These are phyloP conservation scores for Fonsecaea erecta DNA, from an alignment of 2,329 filamentous ascomycete genomes.

Conservation along the genomic window DNA sequence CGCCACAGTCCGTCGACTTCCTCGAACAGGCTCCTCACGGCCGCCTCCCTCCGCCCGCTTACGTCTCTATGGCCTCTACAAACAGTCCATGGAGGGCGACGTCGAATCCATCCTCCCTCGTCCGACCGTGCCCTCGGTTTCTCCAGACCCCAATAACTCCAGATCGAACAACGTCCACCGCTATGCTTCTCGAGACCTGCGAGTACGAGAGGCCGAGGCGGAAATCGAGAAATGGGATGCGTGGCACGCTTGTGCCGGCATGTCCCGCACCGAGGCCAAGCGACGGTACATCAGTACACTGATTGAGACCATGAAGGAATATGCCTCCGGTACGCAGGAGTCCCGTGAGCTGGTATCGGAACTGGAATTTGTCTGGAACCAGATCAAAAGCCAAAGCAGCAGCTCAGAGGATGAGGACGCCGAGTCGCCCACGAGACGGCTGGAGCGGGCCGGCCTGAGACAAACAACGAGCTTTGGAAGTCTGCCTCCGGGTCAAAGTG, in stretches of 20 bases:
- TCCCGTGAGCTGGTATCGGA: constrained; percentile 86
- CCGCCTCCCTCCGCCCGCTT: constrained; percentile 84
- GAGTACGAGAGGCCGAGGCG: constrained; percentile 51
- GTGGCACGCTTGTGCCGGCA: constrained; percentile 84
- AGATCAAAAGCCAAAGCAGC: constrained; percentile 64
- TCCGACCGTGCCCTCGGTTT: constrained; percentile 55
- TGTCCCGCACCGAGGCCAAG: constrained; percentile 91
- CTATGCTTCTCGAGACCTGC: constrained; percentile 36
- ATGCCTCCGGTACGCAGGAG: constrained; percentile 80
- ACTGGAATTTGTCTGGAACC: constrained; percentile 99
- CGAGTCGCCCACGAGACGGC: constrained; percentile 46
- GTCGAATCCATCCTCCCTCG: constrained; percentile 92
- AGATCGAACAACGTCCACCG: constrained; percentile 35
- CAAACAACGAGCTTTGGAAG: constrained; percentile 32
- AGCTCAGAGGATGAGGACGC: constrained; percentile 43
- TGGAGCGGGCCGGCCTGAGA: constrained; percentile 55
- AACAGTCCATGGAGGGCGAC: constrained; percentile 97
- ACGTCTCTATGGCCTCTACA: constrained; percentile 96
- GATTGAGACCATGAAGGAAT: constrained; percentile 95
- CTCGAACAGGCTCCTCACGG: constrained; percentile 85
- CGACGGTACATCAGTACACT: constrained; percentile 89
- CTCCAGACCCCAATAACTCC: constrained; percentile 31
- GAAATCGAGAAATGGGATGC: constrained; percentile 67
- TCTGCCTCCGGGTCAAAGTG: constrained; percentile 18
- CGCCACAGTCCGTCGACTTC: constrained; percentile 97